These are phyloP conservation scores for Thamnidium elegans DNA, from an alignment of 192 early-diverging fungal genomes.

Conservation along the genomic window DNA sequence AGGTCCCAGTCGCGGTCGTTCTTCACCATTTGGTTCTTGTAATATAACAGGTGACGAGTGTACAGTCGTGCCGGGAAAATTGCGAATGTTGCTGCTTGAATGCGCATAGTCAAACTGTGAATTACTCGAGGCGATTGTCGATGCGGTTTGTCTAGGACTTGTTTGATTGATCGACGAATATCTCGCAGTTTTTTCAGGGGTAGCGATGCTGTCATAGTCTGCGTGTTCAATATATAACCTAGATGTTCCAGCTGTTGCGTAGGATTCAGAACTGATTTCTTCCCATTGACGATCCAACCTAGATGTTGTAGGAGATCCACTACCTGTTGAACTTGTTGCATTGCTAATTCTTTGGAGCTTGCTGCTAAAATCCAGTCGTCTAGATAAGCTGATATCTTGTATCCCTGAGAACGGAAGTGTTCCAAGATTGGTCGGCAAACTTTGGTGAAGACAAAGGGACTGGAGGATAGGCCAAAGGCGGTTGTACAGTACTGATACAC, in stretches of 20 bases:
- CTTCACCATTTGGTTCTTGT: constrained; percentile 33
- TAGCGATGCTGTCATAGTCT: constrained; percentile 24
- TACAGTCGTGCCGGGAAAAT: constrained; percentile 32
- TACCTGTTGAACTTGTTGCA: not conserved
- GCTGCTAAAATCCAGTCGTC: constrained; percentile 14
- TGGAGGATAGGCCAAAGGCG: constrained; percentile 12
- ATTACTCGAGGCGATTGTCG: constrained; percentile 11
- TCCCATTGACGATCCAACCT: constrained; percentile 21
- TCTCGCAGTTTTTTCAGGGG: constrained; percentile 28
- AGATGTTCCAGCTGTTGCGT: constrained; percentile 35
- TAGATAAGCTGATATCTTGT: constrained; percentile 2
- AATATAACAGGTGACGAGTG: constrained; percentile 18
- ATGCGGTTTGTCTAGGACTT: no score
- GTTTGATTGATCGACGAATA: constrained; percentile 19
- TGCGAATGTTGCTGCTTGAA: constrained; percentile 27
- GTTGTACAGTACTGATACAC: constrained; percentile 22
- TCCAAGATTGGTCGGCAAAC: constrained; percentile 2
- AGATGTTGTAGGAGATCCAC: not conserved
- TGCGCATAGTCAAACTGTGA: constrained; percentile 23
- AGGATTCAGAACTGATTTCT: constrained; percentile 27
- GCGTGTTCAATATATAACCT: constrained; percentile 25
- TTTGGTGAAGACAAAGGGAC: constrained; percentile 15
- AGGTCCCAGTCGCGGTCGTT: constrained; percentile 6
- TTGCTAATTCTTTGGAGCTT: not conserved
- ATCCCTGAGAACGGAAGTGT: not conserved